A percentile compares a stretch with the other conserved stretches of the same genome.
These are phyloP conservation scores for Lolium rigidum DNA, from an alignment of 176 grass and related monocot genomes.

Conservation along the genomic window DNA sequence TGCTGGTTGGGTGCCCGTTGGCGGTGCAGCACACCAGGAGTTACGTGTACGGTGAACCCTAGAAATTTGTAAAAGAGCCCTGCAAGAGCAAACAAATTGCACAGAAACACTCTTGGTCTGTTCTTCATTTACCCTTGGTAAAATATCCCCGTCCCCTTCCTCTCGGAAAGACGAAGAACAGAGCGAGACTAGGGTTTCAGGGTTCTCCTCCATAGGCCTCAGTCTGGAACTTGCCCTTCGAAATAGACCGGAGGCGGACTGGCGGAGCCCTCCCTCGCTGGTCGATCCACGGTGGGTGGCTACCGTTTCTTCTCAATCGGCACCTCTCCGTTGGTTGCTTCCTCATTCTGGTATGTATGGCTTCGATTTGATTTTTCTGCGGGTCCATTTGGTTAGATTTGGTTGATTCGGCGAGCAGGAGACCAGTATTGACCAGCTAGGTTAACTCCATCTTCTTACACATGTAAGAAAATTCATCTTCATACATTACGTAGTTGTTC, in stretches of 20 bases:
- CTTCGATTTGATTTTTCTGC: background rate
- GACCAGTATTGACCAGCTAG: background rate
- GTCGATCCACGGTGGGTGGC: background rate
- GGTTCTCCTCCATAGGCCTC: background rate
- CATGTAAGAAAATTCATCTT: too few species aligned
- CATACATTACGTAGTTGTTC: too few species aligned
- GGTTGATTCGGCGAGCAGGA: background rate
- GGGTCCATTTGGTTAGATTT: background rate
- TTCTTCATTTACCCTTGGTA: background rate
- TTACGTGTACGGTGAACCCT: too few species aligned
- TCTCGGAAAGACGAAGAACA: background rate
- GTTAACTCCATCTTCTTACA: background rate
- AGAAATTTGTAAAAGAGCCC: background rate
- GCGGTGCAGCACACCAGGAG: background rate
- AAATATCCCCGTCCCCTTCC: background rate
- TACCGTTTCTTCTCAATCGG: constrained; percentile 12
- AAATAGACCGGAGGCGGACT: background rate
- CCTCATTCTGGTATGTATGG: constrained; percentile 3
- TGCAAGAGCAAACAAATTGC: background rate
- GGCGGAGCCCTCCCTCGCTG: background rate
- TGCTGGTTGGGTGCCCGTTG: too few species aligned
- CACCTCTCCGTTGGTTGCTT: background rate
- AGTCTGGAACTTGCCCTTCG: background rate
- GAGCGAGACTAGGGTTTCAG: background rate
- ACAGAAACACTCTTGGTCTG: background rate